Conservation (phyloP, 768 basidiomycete genomes). For the Trametes cubensis region DNA sequence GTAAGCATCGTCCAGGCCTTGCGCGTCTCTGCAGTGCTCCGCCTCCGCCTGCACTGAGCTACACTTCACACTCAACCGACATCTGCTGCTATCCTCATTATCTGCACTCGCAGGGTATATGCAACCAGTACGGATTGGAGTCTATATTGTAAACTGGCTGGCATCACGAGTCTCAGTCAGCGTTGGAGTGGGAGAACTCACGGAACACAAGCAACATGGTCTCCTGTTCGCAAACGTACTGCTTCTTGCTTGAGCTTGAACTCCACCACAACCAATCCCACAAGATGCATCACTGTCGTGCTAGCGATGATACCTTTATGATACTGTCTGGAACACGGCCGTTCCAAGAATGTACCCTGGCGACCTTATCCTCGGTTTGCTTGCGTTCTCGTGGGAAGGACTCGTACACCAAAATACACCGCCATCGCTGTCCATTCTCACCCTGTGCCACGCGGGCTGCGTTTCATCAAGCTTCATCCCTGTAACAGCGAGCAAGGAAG, state of each 20-base stretch:
- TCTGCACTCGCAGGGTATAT: no score
- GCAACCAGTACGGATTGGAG: no score
- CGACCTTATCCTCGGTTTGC: conserved; percentile 14
- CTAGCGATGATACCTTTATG: background rate
- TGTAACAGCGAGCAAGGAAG: conserved; percentile 4
- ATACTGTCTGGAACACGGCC: background rate
- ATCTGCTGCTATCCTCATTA: no score
- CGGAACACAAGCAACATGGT: no score
- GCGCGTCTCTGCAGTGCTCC: background rate
- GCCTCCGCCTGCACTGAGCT: background rate
- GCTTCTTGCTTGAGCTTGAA: no score
- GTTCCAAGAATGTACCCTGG: conserved; percentile 7
- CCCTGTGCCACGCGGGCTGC: conserved; percentile 17
- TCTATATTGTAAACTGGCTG: no score
- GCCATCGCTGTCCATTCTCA: conserved; percentile 16
- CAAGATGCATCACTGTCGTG: background rate
- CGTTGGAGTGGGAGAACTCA: no score
- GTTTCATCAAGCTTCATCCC: conserved; percentile 16
- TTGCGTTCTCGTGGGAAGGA: conserved; percentile 14
- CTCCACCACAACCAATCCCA: background rate
- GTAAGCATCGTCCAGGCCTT: conserved; percentile 11
- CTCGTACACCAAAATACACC: conserved; percentile 14
- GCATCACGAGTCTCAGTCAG: no score
- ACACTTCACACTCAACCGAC: no score
- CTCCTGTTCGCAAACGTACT: no score